Evolutionary conservation across 2,329 filamentous ascomycete genomes (phyloP).

Genomic region (Nakataea oryzae): DNA sequence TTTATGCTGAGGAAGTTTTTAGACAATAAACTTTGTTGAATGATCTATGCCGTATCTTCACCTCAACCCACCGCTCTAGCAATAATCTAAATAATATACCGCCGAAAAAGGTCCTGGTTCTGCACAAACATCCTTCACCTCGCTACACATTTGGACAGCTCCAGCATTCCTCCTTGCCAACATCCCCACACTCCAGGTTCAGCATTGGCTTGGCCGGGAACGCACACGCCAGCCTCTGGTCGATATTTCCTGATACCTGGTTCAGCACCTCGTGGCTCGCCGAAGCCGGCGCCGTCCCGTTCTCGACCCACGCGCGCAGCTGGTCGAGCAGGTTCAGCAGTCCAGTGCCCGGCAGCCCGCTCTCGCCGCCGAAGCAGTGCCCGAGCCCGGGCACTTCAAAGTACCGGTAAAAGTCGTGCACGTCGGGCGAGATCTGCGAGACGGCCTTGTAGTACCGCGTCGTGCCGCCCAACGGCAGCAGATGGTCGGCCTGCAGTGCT

Average conservation of each 20-base stretch:
- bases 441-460: conserved; percentile 14
- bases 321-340: conserved; percentile 14
- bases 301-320: conserved; percentile 18
- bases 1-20: no score
- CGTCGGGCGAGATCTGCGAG: conserved; percentile 8
- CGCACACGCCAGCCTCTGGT: conserved; percentile 27
- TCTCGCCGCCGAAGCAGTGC: conserved; percentile 19
- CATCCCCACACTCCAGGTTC: not conserved
- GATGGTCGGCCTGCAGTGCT: conserved; percentile 6
- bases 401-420: conserved; percentile 19
- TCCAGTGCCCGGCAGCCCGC: conserved; percentile 16
- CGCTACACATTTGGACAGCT: no score
- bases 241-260: not conserved
- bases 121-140: no score
- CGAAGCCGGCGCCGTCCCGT: conserved; percentile 6
- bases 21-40: no score
- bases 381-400: conserved; percentile 20
- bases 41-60: no score
- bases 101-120: no score
- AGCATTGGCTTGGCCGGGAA: conserved; percentile 18
- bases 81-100: no score
- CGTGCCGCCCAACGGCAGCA: conserved; percentile 7
- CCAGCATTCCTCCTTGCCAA: not conserved
- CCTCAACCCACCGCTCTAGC: no score
- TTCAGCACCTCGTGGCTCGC: not conserved